phyloP scores from a whole-genome alignment of 2,329 filamentous ascomycete genomes.

The Myriosclerotinia curreyana region DNA sequence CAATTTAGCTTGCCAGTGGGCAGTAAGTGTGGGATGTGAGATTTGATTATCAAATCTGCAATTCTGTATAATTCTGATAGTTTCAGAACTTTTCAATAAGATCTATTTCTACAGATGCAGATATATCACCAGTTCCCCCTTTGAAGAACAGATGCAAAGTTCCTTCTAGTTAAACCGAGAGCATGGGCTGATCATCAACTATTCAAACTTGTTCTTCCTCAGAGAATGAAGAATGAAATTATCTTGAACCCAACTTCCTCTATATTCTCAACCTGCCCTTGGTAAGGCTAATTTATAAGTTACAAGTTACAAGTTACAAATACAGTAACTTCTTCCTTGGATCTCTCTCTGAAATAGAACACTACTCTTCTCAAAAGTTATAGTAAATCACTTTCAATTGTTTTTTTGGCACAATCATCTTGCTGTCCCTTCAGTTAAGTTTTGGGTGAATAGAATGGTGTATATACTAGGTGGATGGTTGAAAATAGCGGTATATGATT shows the following conservation, averaged over 20 bases:
- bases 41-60: neutral
- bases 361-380: no score
- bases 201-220: neutral
- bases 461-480: neutral
- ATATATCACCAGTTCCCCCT: neutral
- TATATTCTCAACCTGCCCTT: neutral
- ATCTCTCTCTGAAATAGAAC: no score
- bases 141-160: neutral
- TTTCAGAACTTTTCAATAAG: constrained; percentile 9
- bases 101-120: constrained; percentile 5
- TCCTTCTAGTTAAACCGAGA: neutral
- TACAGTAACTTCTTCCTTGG: no score
- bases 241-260: neutral
- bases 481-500: neutral
- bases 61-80: constrained; percentile 10
- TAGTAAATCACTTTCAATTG: neutral
- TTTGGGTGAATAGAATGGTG: neutral
- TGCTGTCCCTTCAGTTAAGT: no score
- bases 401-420: neutral
- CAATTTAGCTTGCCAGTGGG: constrained; percentile 1
- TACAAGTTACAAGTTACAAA: no score
- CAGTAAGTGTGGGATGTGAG: neutral
- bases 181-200: neutral
- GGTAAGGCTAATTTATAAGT: no score
- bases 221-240: neutral